phyloP scores from a whole-genome alignment of 208 protist species.

The Wallacemonas rigidus region DNA sequence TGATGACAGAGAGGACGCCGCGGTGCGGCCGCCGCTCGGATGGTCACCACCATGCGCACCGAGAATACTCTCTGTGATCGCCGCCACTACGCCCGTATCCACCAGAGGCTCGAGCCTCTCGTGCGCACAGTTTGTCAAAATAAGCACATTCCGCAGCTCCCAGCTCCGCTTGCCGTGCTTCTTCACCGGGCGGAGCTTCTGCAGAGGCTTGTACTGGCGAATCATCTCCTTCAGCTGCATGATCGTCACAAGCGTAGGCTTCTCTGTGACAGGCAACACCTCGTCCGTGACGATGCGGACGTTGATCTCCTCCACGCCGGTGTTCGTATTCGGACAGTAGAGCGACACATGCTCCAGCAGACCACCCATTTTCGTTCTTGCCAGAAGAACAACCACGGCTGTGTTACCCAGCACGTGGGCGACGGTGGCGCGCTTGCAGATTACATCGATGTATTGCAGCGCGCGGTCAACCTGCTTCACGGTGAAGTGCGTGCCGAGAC shows the following conservation, averaged over 20 bases:
- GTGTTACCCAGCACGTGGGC: conserved; percentile 67
- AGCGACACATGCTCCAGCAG: conserved; percentile 82
- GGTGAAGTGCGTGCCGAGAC: conserved; percentile 22
- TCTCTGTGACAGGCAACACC: conserved; percentile 68
- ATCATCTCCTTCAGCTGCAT: conserved; percentile 83
- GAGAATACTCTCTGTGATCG: conserved; percentile 69
- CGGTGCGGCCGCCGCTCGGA: background rate
- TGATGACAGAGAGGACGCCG: background rate
- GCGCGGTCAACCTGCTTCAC: conserved; percentile 30
- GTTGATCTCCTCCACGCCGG: conserved; percentile 56
- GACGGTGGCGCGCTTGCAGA: conserved; percentile 44
- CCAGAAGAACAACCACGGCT: conserved; percentile 78
- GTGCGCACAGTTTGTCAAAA: conserved; percentile 67
- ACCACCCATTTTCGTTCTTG: conserved; percentile 59
- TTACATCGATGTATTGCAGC: conserved; percentile 45
- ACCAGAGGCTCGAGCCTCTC: conserved; percentile 75
- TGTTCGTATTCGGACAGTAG: conserved; percentile 64
- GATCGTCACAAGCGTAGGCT: conserved; percentile 68
- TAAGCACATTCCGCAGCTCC: conserved; percentile 76
- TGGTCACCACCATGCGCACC: conserved; percentile 9
- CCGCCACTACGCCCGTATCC: conserved; percentile 71
- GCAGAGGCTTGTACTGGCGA: conserved; percentile 63
- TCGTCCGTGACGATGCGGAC: conserved; percentile 83
- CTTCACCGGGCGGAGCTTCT: conserved; percentile 40
- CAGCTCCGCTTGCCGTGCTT: conserved; percentile 29